Evolutionary conservation across 192 early-diverging fungal genomes (phyloP), one percentile per base, ranked within the genome.

Genomic region (Podila minutissima): DNA sequence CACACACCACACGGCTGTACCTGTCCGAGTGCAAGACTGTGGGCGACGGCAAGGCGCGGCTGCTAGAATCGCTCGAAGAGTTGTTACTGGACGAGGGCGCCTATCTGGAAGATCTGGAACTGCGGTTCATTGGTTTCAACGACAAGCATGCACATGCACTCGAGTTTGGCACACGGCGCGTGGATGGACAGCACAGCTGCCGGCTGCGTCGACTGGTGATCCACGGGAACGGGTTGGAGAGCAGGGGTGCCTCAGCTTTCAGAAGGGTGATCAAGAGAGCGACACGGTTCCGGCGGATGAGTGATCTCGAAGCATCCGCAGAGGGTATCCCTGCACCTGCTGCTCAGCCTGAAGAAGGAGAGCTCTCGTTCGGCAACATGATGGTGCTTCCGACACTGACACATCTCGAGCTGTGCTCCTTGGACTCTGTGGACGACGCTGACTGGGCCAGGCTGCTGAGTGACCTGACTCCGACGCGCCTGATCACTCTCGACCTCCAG

Each of bases 121-220:
- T 79, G 24, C 65, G 66, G 8, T 79, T 64, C n/a, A 64, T 79
- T 32, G 76, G 76, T 2, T 79, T 79, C 29, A 79, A 79, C 51
- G 76, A 79, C 35, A 67, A 59, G 58, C 76, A 79, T 59, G 69
- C 76, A 2, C 76, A 79, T 51, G 76, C 76, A 19, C 70, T 79
- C 29, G 76, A 79, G 33, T 48, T 72, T 57, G 76, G 76, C 11
- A 79, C 76, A 6, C 33, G 70, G 13, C 76, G 70, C 8, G 8
- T 64, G 9, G 22, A 57, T 2, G 69, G 50, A 1, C 53, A 59
- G 8, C 33, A 63, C 24, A 46, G 31, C 15, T 72, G 70, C 35
- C 66, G 76, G 6, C 46, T 79, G 51, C 58, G 76, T 38, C 76
- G 76, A 11, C 32, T 79, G 46, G 76, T 79, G 29, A 72, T 79